phyloP scores from a whole-genome alignment of 352 stramenopile genomes.

The Phytophthora tentaculata region DNA sequence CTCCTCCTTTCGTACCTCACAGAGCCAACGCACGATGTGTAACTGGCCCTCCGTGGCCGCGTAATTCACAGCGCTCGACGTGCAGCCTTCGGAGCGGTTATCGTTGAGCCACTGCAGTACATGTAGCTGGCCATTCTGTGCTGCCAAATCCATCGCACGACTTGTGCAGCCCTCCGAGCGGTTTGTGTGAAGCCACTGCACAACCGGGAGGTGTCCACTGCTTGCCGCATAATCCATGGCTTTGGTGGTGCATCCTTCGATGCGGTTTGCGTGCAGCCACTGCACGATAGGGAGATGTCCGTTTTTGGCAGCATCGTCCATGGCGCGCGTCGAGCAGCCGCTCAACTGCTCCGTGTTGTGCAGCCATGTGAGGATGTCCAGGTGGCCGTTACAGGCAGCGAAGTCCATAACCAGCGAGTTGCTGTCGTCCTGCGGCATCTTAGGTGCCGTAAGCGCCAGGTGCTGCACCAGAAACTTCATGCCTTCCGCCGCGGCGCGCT shows the following conservation, averaged over 20 bases:
- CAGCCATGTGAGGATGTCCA: conserved; percentile 73
- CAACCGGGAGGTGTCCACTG: conserved; percentile 56
- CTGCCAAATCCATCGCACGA: conserved; percentile 70
- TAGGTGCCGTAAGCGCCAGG: conserved; percentile 45
- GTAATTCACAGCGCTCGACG: conserved; percentile 67
- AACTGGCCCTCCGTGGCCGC: conserved; percentile 60
- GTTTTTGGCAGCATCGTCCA: conserved; percentile 70
- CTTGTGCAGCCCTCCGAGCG: conserved; percentile 54
- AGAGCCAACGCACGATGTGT: conserved; percentile 66
- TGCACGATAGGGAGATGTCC: conserved; percentile 54
- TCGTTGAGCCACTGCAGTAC: conserved; percentile 76
- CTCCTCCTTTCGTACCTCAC: conserved; percentile 53
- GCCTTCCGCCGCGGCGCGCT: conserved; percentile 61
- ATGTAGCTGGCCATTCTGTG: conserved; percentile 62
- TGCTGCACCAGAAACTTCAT: conserved; percentile 77
- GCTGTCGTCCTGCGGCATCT: conserved; percentile 29
- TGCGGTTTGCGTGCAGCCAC: conserved; percentile 65
- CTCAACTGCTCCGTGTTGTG: conserved; percentile 51
- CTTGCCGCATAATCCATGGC: conserved; percentile 71
- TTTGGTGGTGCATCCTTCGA: conserved; percentile 65
- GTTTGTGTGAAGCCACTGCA: conserved; percentile 66
- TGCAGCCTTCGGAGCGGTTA: conserved; percentile 74
- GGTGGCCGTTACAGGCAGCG: conserved; percentile 64
- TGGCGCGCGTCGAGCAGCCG: conserved; percentile 59
- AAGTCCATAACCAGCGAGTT: conserved; percentile 80